A percentile compares a stretch with the other conserved stretches of the same genome.
phyloP scores from a whole-genome alignment of 192 early-diverging fungal species.

The Coemansia sp. region DNA sequence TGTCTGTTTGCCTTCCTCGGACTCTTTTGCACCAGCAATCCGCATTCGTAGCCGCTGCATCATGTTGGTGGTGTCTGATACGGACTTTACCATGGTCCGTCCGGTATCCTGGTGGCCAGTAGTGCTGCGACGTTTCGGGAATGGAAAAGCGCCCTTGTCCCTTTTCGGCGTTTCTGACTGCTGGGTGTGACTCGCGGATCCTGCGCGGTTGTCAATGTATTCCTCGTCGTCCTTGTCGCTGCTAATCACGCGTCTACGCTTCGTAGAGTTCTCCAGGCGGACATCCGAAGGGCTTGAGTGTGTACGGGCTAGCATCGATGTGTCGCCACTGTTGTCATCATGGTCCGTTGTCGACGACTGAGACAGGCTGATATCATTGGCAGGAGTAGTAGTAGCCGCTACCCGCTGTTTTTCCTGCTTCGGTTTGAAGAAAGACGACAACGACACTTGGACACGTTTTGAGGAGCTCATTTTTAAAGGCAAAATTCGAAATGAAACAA shows the following conservation, averaged over 20 bases:
- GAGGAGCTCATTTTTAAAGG: slow-evolving; percentile 20
- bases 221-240: slow-evolving; percentile 4
- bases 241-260: slow-evolving; percentile 11
- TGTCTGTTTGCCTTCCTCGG: not conserved
- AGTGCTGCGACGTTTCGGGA: not conserved
- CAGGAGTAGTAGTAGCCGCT: not conserved
- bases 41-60: slow-evolving; percentile 33
- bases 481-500: not conserved
- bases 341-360: not conserved
- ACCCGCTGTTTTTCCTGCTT: slow-evolving; percentile 3
- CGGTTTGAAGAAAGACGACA: slow-evolving; percentile 49
- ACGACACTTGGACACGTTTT: slow-evolving; percentile 40
- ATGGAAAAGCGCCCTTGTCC: not conserved
- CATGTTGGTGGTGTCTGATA: slow-evolving; percentile 26
- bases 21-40: slow-evolving; percentile 14
- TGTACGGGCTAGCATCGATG: not conserved
- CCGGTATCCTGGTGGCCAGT: slow-evolving; percentile 11
- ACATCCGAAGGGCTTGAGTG: not conserved
- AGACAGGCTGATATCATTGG: not conserved
- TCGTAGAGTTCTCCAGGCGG: not conserved
- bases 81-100: slow-evolving; percentile 17
- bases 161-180: not conserved
- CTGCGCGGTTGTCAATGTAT: not conserved
- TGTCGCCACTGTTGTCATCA: too few relatives aligned
- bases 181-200: not conserved